These are phyloP conservation scores for Pestalotiopsis sp. DNA, from an alignment of 2,329 filamentous ascomycete genomes.

Conservation along the genomic window DNA sequence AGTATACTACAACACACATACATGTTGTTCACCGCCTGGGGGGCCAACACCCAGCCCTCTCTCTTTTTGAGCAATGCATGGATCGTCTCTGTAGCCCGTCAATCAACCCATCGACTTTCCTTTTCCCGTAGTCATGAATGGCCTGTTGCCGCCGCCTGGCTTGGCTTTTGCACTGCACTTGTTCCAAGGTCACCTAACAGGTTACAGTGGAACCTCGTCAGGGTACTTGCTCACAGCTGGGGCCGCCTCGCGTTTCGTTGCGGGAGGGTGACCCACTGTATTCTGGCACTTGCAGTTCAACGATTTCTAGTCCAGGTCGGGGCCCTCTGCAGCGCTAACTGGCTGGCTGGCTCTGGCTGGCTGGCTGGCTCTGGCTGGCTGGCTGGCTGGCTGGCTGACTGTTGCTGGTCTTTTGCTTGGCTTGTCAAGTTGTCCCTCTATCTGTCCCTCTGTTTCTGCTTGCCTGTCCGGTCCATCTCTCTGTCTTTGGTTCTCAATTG, in stretches of 20 bases:
- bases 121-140: neutral
- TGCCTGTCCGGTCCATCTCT: neutral
- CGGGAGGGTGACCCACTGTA: slow-evolving; percentile 6
- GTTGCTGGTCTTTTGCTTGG: neutral
- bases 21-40: neutral
- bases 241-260: neutral
- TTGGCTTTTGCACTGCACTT: neutral
- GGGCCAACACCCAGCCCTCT: neutral
- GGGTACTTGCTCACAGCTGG: neutral
- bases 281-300: slow-evolving; percentile 5
- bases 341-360: neutral
- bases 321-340: neutral
- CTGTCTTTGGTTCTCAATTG: neutral
- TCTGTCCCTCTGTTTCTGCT: neutral
- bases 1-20: neutral
- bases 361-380: neutral
- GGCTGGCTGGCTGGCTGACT: neutral
- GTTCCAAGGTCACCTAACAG: neutral
- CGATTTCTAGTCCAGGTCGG: slow-evolving; percentile 8
- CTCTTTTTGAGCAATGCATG: neutral
- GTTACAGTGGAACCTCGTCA: neutral
- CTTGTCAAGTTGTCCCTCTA: neutral
- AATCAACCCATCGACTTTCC: neutral
- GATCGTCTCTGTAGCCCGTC: neutral
- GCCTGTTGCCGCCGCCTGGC: neutral